A percentile compares a stretch with the other conserved stretches of the same genome.
Evolutionary conservation across 257 asterid genomes (phyloP).

Genomic region (Cruciata laevipes): DNA sequence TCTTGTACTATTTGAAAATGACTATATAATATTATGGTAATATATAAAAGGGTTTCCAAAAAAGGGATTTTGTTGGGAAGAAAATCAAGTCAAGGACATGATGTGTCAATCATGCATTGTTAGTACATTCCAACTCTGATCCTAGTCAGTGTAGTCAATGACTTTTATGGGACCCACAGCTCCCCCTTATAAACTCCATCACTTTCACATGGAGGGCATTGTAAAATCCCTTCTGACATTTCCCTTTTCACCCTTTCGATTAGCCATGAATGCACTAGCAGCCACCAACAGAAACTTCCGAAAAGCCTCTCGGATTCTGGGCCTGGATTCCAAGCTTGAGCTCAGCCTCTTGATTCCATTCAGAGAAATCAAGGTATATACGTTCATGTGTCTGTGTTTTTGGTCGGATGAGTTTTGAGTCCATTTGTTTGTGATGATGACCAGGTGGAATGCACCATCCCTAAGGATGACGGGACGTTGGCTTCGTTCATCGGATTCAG

Average conservation of each 20-base stretch:
- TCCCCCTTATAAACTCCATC: background rate
- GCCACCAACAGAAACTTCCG: conserved; percentile 91
- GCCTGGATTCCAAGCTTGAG: conserved; percentile 76
- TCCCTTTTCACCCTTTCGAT: background rate
- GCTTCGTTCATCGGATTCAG: conserved; percentile 83
- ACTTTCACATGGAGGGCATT: background rate
- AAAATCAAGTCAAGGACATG: background rate
- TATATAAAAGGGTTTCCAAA: no score
- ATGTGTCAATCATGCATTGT: background rate
- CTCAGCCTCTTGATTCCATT: conserved; percentile 86
- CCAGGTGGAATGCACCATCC: conserved; percentile 95
- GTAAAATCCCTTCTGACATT: no score
- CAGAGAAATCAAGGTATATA: conserved; percentile 78
- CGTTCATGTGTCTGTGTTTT: background rate
- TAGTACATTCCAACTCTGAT: conserved; percentile 1
- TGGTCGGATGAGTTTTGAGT: background rate
- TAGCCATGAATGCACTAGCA: conserved; percentile 81
- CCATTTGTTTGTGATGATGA: conserved; percentile 16
- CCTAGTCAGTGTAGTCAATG: conserved; percentile 4
- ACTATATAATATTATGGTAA: no score
- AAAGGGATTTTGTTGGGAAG: background rate
- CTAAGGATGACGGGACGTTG: conserved; percentile 87
- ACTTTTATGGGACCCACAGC: background rate
- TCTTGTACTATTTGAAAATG: no score
- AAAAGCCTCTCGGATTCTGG: conserved; percentile 83